Conservation (phyloP, 441 rosid species). For the Aquilaria agallochum region DNA sequence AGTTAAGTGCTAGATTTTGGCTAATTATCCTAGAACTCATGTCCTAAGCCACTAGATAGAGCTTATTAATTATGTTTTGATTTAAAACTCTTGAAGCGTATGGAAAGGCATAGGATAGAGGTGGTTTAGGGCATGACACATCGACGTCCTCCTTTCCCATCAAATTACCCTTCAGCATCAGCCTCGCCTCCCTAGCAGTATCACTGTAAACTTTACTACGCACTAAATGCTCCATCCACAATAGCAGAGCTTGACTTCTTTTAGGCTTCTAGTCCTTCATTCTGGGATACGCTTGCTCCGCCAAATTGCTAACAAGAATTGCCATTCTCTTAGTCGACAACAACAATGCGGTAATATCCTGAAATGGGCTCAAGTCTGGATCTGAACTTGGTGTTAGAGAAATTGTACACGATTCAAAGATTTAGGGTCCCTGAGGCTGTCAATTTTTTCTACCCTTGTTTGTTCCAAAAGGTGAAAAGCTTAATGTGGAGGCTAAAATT, state of each 20-base stretch:
- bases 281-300: constrained; percentile 48
- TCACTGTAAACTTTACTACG: constrained; percentile 61
- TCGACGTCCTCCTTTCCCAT: constrained; percentile 77
- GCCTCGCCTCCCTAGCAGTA: constrained; percentile 63
- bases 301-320: constrained; percentile 67
- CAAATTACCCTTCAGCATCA: constrained; percentile 75
- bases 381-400: constrained; percentile 67
- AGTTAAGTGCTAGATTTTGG: no score
- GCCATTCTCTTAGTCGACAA: constrained; percentile 51
- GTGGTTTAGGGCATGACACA: constrained; percentile 10
- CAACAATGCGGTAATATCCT: constrained; percentile 69
- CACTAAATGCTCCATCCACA: constrained; percentile 74
- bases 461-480: constrained; percentile 71
- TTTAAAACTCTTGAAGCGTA: no score
- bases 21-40: no score
- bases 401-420: constrained; percentile 72
- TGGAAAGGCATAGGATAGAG: no score
- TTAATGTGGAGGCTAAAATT: constrained; percentile 67
- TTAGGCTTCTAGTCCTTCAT: constrained; percentile 34
- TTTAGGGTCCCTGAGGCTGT: constrained; percentile 14
- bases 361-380: constrained; percentile 77
- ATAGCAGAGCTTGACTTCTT: constrained; percentile 44
- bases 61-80: no score
- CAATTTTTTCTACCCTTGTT: constrained; percentile 57
- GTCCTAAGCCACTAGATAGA: no score